Base-by-base conservation (phyloP, 2,329 filamentous ascomycete species). In the Aspergillus floridensis region DNA sequence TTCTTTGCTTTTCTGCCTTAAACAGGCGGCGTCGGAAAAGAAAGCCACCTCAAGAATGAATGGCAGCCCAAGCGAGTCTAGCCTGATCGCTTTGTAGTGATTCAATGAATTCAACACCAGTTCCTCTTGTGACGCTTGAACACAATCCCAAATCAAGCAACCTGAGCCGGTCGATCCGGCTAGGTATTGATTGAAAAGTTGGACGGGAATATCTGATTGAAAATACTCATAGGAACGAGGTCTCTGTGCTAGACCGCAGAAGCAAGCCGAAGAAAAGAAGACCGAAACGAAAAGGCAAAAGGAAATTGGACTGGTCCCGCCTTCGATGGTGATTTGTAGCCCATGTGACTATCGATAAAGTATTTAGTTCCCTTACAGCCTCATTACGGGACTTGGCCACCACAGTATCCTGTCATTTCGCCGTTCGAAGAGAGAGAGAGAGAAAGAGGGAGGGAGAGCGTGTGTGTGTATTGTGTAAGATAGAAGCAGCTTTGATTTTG, bases 51-150 rank as follows among this genome's bases (percentile, higher is more conserved):
- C 41, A 31, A 55, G 16, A 54, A 26, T n/a, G 16, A 48, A 55
- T 44, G 29, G 22, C 26, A 29, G 41, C 53, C 53, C 53, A 47
- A 55, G 26, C n/a, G 19, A 55, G 48, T 47, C 53, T 55, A 46
- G 53, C 53, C 53, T 55, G 53, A 55, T 44, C 53, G 53, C 53
- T 46, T 46, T 48, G 53, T 29, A 55, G 53, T 47, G 53, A 55
- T 55, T 48, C 41, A 41, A 55, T 22, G 53, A 24, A 19, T 48
- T 22, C 22, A 4, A 22, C 22, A 22, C 22, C 22, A 4, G 22
- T 22, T 22, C 22, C 47, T 31, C 52, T 46, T 31, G 38, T 41
- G 26, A 38, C n/a, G 14, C 22, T 21, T 16, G 50, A 55, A 32
- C 53, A 55, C 53, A 46, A 48, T 26, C 46, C 47, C 26, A 2